Conservation (phyloP, 1,284 basidiomycete genomes). For the Marasmius fiardii region DNA sequence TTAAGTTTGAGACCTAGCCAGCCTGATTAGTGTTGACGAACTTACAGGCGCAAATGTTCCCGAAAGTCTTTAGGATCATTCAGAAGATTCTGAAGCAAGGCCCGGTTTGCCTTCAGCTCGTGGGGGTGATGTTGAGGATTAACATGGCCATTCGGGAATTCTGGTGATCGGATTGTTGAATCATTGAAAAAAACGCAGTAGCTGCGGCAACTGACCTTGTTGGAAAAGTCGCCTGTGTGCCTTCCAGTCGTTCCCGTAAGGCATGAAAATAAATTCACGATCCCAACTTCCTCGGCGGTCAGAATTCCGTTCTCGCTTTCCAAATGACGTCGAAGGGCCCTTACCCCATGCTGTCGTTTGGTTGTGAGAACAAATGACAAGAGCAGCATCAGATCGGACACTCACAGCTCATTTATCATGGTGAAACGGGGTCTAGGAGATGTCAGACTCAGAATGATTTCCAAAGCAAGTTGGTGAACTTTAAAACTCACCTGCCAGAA, state of each 20-base stretch:
- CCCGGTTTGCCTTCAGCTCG: background rate
- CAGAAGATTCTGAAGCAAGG: background rate
- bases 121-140: background rate
- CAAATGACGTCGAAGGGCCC: background rate
- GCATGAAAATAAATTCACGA: slow-evolving; percentile 1
- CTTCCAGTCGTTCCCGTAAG: background rate
- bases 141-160: background rate
- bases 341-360: background rate
- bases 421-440: background rate
- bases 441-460: too few relatives aligned
- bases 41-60: background rate
- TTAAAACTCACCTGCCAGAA: background rate
- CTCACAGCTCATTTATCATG: background rate
- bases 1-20: too few relatives aligned
- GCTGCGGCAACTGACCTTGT: background rate
- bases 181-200: background rate
- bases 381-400: background rate
- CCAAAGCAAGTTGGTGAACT: background rate
- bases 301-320: background rate
- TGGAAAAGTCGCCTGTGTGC: background rate
- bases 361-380: background rate
- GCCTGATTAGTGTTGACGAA: background rate
- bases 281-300: background rate
- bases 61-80: background rate
- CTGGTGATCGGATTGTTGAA: background rate